Conservation (phyloP, 495 filamentous ascomycete genomes). For the Stereocaulon alpinum region DNA sequence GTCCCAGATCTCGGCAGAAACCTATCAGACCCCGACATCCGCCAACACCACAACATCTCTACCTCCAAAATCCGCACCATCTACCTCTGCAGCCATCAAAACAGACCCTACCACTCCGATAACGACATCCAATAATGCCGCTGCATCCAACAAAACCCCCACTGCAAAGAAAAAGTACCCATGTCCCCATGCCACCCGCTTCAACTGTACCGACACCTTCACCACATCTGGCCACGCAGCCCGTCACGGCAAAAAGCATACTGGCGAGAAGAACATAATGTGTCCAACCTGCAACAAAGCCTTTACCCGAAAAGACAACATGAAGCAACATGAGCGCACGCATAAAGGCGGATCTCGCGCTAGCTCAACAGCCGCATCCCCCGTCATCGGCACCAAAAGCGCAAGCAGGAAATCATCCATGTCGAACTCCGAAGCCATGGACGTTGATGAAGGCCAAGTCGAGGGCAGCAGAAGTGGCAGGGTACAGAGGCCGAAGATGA, state of each 20-base stretch:
- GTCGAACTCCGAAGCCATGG: constrained; percentile 7
- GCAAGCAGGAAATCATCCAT: background rate
- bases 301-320: constrained; percentile 94
- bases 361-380: constrained; percentile 3
- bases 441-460: constrained; percentile 3
- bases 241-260: constrained; percentile 95
- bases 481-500: constrained; percentile 10
- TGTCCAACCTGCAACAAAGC: constrained; percentile 88
- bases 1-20: too few species aligned
- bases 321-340: constrained; percentile 94
- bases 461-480: background rate
- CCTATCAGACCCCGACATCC: too few species aligned
- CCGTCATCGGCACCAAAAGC: constrained; percentile 1
- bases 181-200: constrained; percentile 48
- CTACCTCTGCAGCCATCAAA: constrained; percentile 20
- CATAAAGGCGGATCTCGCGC: constrained; percentile 39
- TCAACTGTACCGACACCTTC: constrained; percentile 71
- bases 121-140: constrained; percentile 18
- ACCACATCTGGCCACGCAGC: constrained; percentile 94
- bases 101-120: background rate
- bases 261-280: constrained; percentile 83
- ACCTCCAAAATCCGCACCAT: constrained; percentile 19
- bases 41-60: too few species aligned
- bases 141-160: constrained; percentile 21
- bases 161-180: constrained; percentile 44